Conservation (phyloP, 345 rosid genomes). For the Euphorbia lathyris region DNA sequence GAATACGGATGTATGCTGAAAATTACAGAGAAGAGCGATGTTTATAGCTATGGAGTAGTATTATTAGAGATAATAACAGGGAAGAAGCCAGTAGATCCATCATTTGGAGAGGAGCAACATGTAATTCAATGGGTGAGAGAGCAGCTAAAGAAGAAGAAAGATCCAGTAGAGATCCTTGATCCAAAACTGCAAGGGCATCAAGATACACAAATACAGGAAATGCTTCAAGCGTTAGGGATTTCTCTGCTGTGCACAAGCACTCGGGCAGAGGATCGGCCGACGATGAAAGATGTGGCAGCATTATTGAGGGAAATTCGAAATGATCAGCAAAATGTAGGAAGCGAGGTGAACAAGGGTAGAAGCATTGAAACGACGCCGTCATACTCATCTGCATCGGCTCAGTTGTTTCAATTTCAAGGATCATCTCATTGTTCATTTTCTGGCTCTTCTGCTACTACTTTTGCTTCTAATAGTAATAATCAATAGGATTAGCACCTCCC, state of each 20-base stretch:
- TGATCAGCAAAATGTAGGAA: constrained; percentile 23
- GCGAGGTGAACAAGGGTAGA: constrained; percentile 40
- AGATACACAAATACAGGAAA: constrained; percentile 68
- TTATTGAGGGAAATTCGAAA: constrained; percentile 63
- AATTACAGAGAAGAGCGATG: constrained; percentile 74
- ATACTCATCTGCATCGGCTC: constrained; percentile 50
- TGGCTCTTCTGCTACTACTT: constrained; percentile 39
- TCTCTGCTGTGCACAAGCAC: constrained; percentile 74
- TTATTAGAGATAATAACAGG: constrained; percentile 77
- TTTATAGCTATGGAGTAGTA: constrained; percentile 80
- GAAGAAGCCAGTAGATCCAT: constrained; percentile 70
- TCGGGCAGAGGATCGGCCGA: constrained; percentile 74
- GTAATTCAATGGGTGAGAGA: constrained; percentile 81
- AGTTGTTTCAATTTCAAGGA: constrained; percentile 33
- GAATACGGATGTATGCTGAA: constrained; percentile 69
- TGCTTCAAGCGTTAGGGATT: constrained; percentile 82
- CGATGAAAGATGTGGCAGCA: constrained; percentile 87
- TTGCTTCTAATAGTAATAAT: constrained; percentile 7
- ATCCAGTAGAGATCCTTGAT: constrained; percentile 65
- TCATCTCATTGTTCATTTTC: constrained; percentile 45
- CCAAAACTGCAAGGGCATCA: constrained; percentile 62
- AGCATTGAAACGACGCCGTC: constrained; percentile 21
- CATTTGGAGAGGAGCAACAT: constrained; percentile 62
- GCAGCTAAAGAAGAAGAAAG: constrained; percentile 59
- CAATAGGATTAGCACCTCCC: constrained; percentile 12